Evolutionary conservation across 1,139 yeast genomes (phyloP), one percentile per base, ranked within the genome.

Genomic region (Protomyces inouyei): DNA sequence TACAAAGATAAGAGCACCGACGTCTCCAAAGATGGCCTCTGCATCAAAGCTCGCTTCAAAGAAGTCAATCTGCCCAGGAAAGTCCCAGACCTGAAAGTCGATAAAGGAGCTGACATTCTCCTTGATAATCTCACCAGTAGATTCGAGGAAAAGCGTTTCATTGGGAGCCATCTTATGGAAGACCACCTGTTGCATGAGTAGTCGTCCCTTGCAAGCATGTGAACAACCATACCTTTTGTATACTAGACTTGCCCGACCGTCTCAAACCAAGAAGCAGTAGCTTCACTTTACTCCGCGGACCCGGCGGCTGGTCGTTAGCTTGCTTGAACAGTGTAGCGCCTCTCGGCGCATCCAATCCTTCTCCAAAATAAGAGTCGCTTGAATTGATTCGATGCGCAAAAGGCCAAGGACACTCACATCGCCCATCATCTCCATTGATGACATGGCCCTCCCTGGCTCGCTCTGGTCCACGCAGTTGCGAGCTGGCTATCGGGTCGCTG

Each of bases 161-260:
- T 92, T 78, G 0, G 98, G 98, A 73, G 90, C 97, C 96, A 95
- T 90, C 73, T 90, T 88, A 73, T 93, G 96, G 76, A 93, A 93
- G 1, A 93, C 96, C 28, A 93, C 98, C 74, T 92, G 18, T 6
- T 28, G 32, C 32, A 28, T 28, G 8, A 28, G 32, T 28, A 28
- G 6, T 3, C 8, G 8, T 28, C 32, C 32, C 32, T 28, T 28
- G 32, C 32, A 28, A 28, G 32, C 32, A 28, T 28, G 32, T 18
- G 51, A 2, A 28, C 35, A 40, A 14, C 43, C 35, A 4, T 53
- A 60, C 66, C 55, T 60, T 64, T 35, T 61, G 67, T 25, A 66
- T 66, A 21, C 66, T 61, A 12, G 68, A 66, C 55, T 66, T 66
- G 18, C 68, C 68, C 35, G 69, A 60, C 25, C 68, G 60, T 25